A percentile compares a stretch with the other conserved stretches of the same genome.
phyloP scores from a whole-genome alignment of 345 rosid genomes.

The Citrus sinensis region DNA sequence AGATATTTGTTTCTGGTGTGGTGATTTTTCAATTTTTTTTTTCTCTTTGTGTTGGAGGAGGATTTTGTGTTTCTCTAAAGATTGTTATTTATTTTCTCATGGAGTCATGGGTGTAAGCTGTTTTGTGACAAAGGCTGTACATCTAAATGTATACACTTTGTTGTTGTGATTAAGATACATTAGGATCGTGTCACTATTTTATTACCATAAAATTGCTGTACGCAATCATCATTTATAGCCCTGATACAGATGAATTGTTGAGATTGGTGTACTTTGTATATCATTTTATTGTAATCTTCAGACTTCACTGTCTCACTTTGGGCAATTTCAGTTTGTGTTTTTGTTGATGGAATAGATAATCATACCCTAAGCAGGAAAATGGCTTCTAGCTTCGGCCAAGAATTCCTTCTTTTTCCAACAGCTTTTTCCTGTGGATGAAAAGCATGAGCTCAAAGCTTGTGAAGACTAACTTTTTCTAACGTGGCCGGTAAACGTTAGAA shows the following conservation, averaged over 20 bases:
- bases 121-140: conserved; percentile 15
- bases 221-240: neutral
- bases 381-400: neutral
- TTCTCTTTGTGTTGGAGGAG: neutral
- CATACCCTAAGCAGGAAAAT: neutral
- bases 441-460: neutral
- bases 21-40: neutral
- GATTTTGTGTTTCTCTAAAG: neutral
- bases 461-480: neutral
- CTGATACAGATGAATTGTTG: neutral
- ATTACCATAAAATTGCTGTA: neutral
- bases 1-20: conserved; percentile 6
- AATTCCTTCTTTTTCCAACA: neutral
- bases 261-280: neutral
- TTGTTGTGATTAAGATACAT: neutral
- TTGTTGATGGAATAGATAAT: no score
- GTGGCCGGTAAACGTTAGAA: neutral
- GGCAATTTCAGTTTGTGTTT: no score
- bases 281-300: neutral
- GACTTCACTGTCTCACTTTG: neutral
- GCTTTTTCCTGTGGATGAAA: neutral
- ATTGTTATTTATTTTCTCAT: conserved; percentile 8
- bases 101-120: conserved; percentile 6
- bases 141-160: conserved; percentile 4
- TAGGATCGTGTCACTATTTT: neutral